Evolutionary conservation across 768 basidiomycete genomes (phyloP).

Genomic region (Lactarius akahatsu): DNA sequence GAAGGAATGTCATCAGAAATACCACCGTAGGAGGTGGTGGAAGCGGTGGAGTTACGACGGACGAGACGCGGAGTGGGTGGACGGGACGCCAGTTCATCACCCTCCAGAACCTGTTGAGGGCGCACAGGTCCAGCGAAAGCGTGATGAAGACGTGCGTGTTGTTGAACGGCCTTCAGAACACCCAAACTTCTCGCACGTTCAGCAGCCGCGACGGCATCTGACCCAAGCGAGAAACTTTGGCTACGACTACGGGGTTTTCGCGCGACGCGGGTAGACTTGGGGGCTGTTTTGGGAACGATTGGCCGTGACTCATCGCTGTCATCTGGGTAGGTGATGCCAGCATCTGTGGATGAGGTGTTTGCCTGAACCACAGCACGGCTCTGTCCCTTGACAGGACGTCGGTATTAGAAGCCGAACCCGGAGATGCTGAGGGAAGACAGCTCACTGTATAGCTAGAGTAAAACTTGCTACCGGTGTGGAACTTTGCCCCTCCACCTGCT

Average conservation of each 20-base stretch:
- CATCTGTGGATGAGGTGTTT: slow-evolving; percentile 59
- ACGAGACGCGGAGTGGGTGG: slow-evolving; percentile 36
- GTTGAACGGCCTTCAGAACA: slow-evolving; percentile 62
- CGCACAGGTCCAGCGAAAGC: slow-evolving; percentile 42
- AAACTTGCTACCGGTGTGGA: slow-evolving; percentile 68
- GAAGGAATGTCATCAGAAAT: slow-evolving; percentile 29
- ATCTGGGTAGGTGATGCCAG: slow-evolving; percentile 47
- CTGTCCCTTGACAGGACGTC: slow-evolving; percentile 47
- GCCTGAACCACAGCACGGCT: slow-evolving; percentile 74
- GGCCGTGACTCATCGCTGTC: slow-evolving; percentile 53
- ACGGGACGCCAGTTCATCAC: slow-evolving; percentile 27
- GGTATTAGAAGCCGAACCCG: background rate
- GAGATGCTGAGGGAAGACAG: slow-evolving; percentile 21
- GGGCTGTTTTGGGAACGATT: slow-evolving; percentile 33
- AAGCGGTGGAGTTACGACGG: slow-evolving; percentile 48
- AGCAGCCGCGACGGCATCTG: slow-evolving; percentile 42
- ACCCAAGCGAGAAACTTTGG: slow-evolving; percentile 55
- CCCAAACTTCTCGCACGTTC: slow-evolving; percentile 44
- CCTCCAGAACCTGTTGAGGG: slow-evolving; percentile 13
- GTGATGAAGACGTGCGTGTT: slow-evolving; percentile 62
- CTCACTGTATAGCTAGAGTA: slow-evolving; percentile 66
- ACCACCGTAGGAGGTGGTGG: slow-evolving; percentile 26
- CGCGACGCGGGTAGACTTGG: slow-evolving; percentile 30
- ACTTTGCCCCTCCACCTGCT: slow-evolving; percentile 65
- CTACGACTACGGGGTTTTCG: slow-evolving; percentile 51